phyloP scores from a whole-genome alignment of 768 basidiomycete genomes.

The Erythrobasidium yunnanense region DNA sequence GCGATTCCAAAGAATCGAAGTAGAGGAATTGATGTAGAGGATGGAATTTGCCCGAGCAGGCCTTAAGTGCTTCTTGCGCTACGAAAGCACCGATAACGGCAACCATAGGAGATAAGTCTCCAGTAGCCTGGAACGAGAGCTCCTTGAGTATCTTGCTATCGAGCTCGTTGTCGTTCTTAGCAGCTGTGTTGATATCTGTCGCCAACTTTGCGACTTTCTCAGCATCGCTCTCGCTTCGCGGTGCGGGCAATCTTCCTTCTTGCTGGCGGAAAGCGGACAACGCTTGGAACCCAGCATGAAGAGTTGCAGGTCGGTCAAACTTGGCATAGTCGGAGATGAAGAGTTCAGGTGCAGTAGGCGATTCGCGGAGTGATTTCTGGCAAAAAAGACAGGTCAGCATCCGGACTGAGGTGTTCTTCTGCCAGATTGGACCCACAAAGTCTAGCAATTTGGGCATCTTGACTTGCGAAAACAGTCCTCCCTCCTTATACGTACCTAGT shows the following conservation, averaged over 20 bases:
- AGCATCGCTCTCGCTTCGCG: constrained; percentile 74
- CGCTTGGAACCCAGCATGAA: constrained; percentile 91
- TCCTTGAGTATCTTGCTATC: constrained; percentile 68
- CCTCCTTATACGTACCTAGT: constrained; percentile 64
- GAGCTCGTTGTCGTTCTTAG: constrained; percentile 54
- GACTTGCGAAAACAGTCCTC: constrained; percentile 93
- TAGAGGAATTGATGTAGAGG: constrained; percentile 90
- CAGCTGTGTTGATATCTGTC: constrained; percentile 51
- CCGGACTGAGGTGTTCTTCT: not conserved
- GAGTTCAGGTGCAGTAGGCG: constrained; percentile 65
- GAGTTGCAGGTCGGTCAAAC: constrained; percentile 77
- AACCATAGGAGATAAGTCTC: constrained; percentile 76
- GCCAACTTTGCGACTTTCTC: constrained; percentile 59
- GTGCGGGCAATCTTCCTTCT: constrained; percentile 61
- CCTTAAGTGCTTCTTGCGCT: constrained; percentile 94
- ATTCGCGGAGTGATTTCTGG: constrained; percentile 87
- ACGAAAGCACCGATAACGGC: constrained; percentile 96
- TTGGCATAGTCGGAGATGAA: constrained; percentile 96
- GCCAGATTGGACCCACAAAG: constrained; percentile 55
- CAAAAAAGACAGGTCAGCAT: constrained; percentile 9
- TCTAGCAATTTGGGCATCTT: constrained; percentile 96
- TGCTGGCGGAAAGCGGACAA: constrained; percentile 64
- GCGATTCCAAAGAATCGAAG: constrained; percentile 92
- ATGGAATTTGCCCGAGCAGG: constrained; percentile 93
- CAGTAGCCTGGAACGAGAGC: constrained; percentile 78